Evolutionary conservation across 176 grass and related monocot genomes (phyloP).

Genomic region (Raddia guianensis): DNA sequence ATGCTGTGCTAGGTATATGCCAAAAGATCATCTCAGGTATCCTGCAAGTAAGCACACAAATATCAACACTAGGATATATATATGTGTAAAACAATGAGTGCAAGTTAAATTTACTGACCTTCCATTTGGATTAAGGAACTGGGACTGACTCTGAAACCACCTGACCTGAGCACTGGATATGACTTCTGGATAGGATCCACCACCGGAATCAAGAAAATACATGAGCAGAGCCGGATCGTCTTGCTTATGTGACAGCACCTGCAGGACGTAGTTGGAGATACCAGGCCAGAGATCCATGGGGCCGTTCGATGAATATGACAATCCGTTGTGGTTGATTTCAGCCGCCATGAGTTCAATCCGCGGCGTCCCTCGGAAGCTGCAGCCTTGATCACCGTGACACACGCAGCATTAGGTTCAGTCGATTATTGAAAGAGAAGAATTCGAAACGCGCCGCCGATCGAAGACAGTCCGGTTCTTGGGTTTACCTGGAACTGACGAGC

Average conservation of each 20-base stretch:
- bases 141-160: slow-evolving; percentile 60
- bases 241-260: slow-evolving; percentile 44
- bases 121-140: slow-evolving; percentile 59
- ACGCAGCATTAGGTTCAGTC: neutral
- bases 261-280: slow-evolving; percentile 86
- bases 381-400: slow-evolving; percentile 8
- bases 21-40: slow-evolving; percentile 81
- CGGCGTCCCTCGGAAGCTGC: slow-evolving; percentile 66
- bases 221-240: slow-evolving; percentile 57
- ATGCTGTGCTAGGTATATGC: slow-evolving; percentile 83
- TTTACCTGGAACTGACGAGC: slow-evolving; percentile 49
- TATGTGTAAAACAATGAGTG: neutral
- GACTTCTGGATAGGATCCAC: slow-evolving; percentile 77
- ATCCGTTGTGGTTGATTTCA: slow-evolving; percentile 47
- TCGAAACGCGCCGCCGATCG: neutral
- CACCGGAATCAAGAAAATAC: slow-evolving; percentile 92
- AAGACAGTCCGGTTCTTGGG: neutral
- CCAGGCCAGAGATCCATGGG: slow-evolving; percentile 65
- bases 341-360: slow-evolving; percentile 50
- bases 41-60: slow-evolving; percentile 12
- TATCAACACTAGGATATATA: neutral
- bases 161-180: slow-evolving; percentile 62
- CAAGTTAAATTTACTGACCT: slow-evolving; percentile 39
- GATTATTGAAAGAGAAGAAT: neutral
- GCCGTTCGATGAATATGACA: slow-evolving; percentile 53